Evolutionary conservation across 768 basidiomycete genomes (phyloP).

Genomic region (Mycena galericulata): DNA sequence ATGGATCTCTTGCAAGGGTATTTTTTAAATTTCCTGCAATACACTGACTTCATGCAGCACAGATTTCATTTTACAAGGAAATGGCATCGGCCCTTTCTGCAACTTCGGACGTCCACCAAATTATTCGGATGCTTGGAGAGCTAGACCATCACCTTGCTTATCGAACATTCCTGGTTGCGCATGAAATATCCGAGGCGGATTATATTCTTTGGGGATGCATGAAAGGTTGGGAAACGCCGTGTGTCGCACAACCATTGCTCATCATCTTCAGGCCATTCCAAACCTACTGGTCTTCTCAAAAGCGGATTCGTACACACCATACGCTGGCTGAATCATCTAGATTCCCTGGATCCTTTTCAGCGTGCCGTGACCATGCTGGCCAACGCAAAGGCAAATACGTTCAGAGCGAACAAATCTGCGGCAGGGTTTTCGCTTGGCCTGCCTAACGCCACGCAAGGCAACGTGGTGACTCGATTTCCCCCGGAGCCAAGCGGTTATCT

Average conservation of each 20-base stretch:
- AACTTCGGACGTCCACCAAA: not conserved
- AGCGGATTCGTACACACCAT: slow-evolving; percentile 82
- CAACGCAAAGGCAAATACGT: slow-evolving; percentile 79
- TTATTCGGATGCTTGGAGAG: not conserved
- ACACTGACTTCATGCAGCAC: not conserved
- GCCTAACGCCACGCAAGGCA: slow-evolving; percentile 82
- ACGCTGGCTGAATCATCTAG: slow-evolving; percentile 87
- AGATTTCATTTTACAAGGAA: not conserved
- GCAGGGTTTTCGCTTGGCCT: slow-evolving; percentile 91
- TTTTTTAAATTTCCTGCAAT: not conserved
- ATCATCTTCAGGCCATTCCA: slow-evolving; percentile 69
- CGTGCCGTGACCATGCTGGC: slow-evolving; percentile 68
- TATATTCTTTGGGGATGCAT: slow-evolving; percentile 88
- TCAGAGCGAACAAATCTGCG: slow-evolving; percentile 82
- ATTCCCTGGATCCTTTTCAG: slow-evolving; percentile 79
- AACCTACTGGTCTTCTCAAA: slow-evolving; percentile 84
- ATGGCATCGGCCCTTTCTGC: not conserved
- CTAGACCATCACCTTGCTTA: slow-evolving; percentile 86
- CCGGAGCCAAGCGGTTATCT: slow-evolving; percentile 98
- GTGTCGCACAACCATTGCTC: not conserved
- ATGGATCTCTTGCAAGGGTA: not conserved
- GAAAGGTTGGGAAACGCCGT: slow-evolving; percentile 63
- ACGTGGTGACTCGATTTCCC: slow-evolving; percentile 96
- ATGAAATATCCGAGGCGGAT: slow-evolving; percentile 81
- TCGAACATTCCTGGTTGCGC: slow-evolving; percentile 84